Evolutionary conservation across 2,329 filamentous ascomycete genomes (phyloP), one percentile per base, ranked within the genome.

Genomic region (Pseudopithomyces maydicus): DNA sequence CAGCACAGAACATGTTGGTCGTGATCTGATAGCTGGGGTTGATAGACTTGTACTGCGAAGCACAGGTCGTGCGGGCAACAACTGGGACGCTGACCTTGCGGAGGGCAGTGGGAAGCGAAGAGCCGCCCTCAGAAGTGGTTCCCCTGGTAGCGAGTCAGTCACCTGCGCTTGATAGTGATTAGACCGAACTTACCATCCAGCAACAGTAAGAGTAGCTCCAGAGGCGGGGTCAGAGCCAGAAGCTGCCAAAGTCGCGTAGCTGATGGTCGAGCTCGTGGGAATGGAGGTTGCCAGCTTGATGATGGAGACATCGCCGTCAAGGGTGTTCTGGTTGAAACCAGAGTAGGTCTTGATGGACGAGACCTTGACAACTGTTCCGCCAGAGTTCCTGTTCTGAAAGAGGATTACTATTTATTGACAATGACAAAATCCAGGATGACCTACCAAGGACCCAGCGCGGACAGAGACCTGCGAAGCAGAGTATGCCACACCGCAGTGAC

Each of bases 71-170:
- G 54, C 69, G 69, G 10, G 63, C 57, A n/a, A 72, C 54, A 51
- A 72, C 54, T 42, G 69, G 69, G 6, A 72, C 69, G 52, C 59
- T 58, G 44, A 72, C 69, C 64, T 71, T 72, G 57, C 48, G 63
- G 20, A 72, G 68, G 4, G 46, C 32, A 14, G 38, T 52, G 23
- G 66, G 57, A 32, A 52, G 45, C 20, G 44, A 54, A n/a, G 52
- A 51, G 26, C 62, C 64, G 10, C 52, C 54, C 22, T 55, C 33
- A 47, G 35, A 38, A 19, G 56, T 59, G n/a, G 57, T 60, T 15
- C 69, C 69, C 67, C 63, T 66, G 6, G n/a, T 20, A n/a, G 11
- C 29, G 19, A 29, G 4, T 50, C 36, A 50, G 47, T 22, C 6
- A 12, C 6, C 12, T 19, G 36, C 15, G 22, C 11, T 19, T 17